Base-by-base conservation (phyloP, 768 basidiomycete genomes). In the Phlebiopsis gigantea region DNA sequence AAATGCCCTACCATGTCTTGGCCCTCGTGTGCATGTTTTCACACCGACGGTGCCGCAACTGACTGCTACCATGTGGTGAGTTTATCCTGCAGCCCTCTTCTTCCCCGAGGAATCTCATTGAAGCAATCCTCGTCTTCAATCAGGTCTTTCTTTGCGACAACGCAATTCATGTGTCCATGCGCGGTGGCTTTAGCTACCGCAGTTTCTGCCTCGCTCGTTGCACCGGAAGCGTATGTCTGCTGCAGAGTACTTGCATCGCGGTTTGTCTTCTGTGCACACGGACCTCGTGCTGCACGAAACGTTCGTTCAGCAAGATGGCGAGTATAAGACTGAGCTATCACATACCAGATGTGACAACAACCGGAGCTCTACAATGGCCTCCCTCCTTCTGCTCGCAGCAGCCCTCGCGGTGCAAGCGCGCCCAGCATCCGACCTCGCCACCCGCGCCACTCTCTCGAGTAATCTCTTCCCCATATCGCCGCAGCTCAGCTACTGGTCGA, bases 401-500 rank as follows among this genome's bases (percentile, higher is more conserved):
- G 22, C 22, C 12, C 5, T 7, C 29, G 25, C 8, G 17, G 22
- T 25, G 43, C 7, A 10, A 10, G 44, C 31, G 12, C 21, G 45
- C 7, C 54, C 31, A 1, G 28, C 45, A 8, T 22, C 30, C 15
- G 34, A 54, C 21, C 17, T 22, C n/a, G n/a, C 25, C 9, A 19
- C 42, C n/a, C 17, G 28, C 14, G 26, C 54, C 15, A n/a, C 53
- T 12, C 55, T 56, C 52, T 58, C 56, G 17, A 56, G 49, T 26
- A 31, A 49, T 24, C 61, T 66, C 30, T 67, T 68, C 62, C 68
- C 66, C 26, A 57, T 67, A 31, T 57, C 62, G 12, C 53, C 46
- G 17, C 52, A 61, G 34, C 46, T 61, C 22, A 41, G 46, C 22
- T 66, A 59, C 30, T 71, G 66, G 66, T 68, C 68, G 41, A 69